Evolutionary conservation across 805 yeast genomes (phyloP), one percentile per base, ranked within the genome.

Genomic region (Ogataea minuta): DNA sequence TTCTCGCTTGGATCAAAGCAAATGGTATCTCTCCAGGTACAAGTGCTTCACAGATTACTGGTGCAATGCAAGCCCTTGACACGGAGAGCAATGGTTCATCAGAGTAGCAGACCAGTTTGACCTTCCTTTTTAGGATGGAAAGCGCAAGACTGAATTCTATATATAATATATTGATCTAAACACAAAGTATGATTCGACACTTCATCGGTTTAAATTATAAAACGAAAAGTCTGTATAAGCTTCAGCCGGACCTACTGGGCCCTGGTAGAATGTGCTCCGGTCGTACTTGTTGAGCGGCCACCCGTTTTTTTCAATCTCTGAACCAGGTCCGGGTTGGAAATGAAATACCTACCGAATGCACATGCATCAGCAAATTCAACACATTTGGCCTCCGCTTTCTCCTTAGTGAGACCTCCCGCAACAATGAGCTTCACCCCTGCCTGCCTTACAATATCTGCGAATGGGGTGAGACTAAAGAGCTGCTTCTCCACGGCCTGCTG

Each of bases 371-470:
- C 46, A 13, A 53, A 47, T 8, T 24, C 36, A 8, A 24, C 25
- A 54, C 27, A 43, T 48, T 23, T 58, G 55, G 28, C 41, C 36
- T 20, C 10, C 2, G 46, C 46, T 8, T 28, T 8, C 5, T 17
- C 30, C 13, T 25, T 29, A 19, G 25, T 62, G 63, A 36, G 62
- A 31, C 39, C 61, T 34, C 44, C 56, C 21, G 48, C 44, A 33
- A 49, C 41, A 9, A 53, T 36, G 2, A 48, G 29, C 8, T 24
- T 59, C 61, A 31, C 48, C 20, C 53, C 52, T 8, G 38, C 42
- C 65, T 49, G 66, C 52, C 21, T 58, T 53, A 19, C 89, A 88
- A 41, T 71, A 53, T 51, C 74, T 78, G 52, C 84, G 64, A 15
- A 74, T 57, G n/a, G 71, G 11, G 6, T 20, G 6, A 32, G 15